Percentiles rank a stretch among this genome's conserved stretches.
Evolutionary conservation across 192 early-diverging fungal genomes (phyloP).

Genomic region (Coemansia sp.): DNA sequence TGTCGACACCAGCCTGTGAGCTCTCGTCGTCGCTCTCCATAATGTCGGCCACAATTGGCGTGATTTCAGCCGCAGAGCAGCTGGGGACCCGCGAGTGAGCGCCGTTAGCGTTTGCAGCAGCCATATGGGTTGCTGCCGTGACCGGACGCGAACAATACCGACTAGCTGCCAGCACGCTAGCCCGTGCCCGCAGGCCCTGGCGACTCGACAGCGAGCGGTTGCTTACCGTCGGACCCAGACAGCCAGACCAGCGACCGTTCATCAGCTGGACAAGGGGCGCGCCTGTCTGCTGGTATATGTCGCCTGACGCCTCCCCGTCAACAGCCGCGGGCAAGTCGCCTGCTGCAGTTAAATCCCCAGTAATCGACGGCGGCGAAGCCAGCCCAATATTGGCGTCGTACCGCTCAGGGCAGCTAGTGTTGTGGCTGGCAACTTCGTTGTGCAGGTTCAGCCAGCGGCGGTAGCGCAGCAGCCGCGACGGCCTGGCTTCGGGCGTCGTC

Average conservation of each 20-base stretch:
- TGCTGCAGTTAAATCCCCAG: conserved; percentile 8
- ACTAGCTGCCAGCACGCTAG: conserved; percentile 15
- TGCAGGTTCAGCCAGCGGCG: conserved; percentile 30
- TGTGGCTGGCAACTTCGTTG: conserved; percentile 5
- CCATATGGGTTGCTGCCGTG: conserved; percentile 6
- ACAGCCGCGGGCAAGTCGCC: background rate
- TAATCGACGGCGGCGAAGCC: conserved; percentile 13
- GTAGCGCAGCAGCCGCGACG: conserved; percentile 18
- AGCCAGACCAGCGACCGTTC: conserved; percentile 30
- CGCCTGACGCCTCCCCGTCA: conserved; percentile 1
- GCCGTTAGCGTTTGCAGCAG: background rate
- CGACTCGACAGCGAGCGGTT: conserved; percentile 36
- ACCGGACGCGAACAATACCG: conserved; percentile 8
- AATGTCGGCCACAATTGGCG: conserved; percentile 6
- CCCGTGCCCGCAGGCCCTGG: conserved; percentile 13
- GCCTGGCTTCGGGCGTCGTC: conserved; percentile 5
- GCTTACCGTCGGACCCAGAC: conserved; percentile 29
- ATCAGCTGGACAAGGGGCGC: conserved; percentile 22
- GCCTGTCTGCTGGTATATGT: conserved; percentile 13
- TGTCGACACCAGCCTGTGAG: background rate
- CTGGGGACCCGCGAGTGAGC: conserved; percentile 5
- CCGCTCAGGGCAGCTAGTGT: conserved; percentile 18
- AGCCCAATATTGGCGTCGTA: conserved; percentile 20
- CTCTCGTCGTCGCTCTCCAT: conserved; percentile 8
- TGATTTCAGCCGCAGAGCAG: background rate